phyloP scores from a whole-genome alignment of 345 rosid genomes.

The Eucalyptus microcorys region DNA sequence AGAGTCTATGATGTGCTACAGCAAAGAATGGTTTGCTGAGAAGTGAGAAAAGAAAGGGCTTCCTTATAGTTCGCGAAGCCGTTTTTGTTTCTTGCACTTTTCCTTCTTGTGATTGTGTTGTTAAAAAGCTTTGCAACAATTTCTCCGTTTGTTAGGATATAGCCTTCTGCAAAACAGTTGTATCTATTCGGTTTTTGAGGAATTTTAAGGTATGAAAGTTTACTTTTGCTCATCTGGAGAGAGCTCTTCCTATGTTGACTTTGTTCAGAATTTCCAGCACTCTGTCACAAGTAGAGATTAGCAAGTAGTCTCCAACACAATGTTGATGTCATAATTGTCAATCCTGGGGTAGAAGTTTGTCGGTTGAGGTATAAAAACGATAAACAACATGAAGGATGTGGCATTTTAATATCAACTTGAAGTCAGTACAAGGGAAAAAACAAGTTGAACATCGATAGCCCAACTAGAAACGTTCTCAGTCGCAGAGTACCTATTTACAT shows the following conservation, averaged over 20 bases:
- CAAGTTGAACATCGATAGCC: background rate
- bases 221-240: background rate
- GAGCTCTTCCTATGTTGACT: background rate
- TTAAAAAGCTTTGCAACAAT: background rate
- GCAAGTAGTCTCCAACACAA: background rate
- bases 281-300: background rate
- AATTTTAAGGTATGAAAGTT: background rate
- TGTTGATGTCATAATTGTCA: background rate
- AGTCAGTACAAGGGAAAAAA: background rate
- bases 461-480: background rate
- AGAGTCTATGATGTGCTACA: background rate
- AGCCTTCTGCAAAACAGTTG: background rate
- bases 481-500: background rate
- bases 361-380: background rate
- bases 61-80: constrained; percentile 15
- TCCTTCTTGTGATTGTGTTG: background rate
- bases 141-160: background rate
- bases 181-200: background rate
- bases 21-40: constrained; percentile 15
- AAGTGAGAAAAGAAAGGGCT: constrained; percentile 2
- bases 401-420: background rate
- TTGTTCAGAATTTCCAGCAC: background rate
- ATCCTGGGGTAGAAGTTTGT: background rate
- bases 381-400: background rate
- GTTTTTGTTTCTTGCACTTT: background rate